Evolutionary conservation across 805 yeast species (phyloP).

Genomic region (Phaffomyces antillensis): DNA sequence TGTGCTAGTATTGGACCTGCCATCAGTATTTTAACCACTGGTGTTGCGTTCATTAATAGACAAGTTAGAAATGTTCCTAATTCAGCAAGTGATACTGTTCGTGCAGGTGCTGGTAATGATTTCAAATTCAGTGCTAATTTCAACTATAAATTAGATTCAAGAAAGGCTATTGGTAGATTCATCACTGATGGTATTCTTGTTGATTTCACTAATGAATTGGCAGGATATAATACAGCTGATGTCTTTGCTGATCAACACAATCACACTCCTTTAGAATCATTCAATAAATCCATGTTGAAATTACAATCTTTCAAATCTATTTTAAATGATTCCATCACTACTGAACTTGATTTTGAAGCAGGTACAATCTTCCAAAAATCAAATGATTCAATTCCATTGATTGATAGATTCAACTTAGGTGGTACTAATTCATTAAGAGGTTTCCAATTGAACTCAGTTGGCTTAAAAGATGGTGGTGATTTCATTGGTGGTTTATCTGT

Average conservation of each 20-base stretch:
- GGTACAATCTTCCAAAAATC: constrained; percentile 42
- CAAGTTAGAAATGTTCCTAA: constrained; percentile 47
- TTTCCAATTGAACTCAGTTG: constrained; percentile 52
- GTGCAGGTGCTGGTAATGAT: constrained; percentile 47
- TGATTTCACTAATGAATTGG: constrained; percentile 38
- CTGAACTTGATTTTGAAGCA: constrained; percentile 37
- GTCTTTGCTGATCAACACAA: constrained; percentile 25
- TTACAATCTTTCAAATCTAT: constrained; percentile 31
- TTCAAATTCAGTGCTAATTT: constrained; percentile 46
- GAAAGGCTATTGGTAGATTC: constrained; percentile 34
- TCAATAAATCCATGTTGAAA: constrained; percentile 16
- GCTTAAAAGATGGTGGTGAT: constrained; percentile 39
- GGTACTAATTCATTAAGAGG: constrained; percentile 60
- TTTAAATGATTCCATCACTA: constrained; percentile 38
- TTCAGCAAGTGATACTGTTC: constrained; percentile 46
- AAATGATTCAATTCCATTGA: constrained; percentile 40
- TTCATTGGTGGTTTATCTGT: constrained; percentile 52
- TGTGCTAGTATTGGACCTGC: constrained; percentile 15
- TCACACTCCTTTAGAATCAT: constrained; percentile 24
- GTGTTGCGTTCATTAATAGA: constrained; percentile 55
- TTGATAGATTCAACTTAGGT: constrained; percentile 71
- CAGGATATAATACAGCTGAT: constrained; percentile 22
- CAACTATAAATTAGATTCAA: constrained; percentile 34
- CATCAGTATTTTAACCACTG: constrained; percentile 32
- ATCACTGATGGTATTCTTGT: constrained; percentile 40